These are phyloP conservation scores for Metschnikowia dekortorum DNA, from an alignment of 805 yeast species.

Conservation along the genomic window DNA sequence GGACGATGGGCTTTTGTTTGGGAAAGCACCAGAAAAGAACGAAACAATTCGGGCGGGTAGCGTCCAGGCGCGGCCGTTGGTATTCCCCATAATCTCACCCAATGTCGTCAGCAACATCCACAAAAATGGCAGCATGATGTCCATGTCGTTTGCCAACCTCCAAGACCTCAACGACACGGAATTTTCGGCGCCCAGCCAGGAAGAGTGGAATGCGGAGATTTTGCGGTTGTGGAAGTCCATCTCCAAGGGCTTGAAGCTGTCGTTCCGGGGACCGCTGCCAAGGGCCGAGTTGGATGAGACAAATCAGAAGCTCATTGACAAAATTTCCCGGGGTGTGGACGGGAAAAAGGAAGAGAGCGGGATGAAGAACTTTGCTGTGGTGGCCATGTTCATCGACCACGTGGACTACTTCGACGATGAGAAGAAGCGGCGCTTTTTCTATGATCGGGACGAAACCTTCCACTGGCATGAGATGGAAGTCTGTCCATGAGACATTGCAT, in stretches of 20 bases:
- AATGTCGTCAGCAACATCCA: constrained; percentile 18
- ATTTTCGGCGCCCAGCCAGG: constrained; percentile 44
- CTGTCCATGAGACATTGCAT: constrained; percentile 49
- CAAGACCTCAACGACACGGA: constrained; percentile 23
- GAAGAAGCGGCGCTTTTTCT: constrained; percentile 51
- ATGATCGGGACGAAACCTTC: constrained; percentile 52
- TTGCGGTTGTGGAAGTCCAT: constrained; percentile 58
- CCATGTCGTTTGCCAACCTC: constrained; percentile 27
- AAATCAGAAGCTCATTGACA: constrained; percentile 56
- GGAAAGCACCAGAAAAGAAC: neutral
- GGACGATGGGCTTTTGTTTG: constrained; percentile 14
- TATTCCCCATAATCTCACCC: constrained; percentile 28
- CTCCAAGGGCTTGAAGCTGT: constrained; percentile 55
- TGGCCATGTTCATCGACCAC: constrained; percentile 62
- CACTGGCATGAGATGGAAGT: constrained; percentile 72
- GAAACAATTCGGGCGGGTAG: neutral
- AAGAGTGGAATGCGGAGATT: constrained; percentile 68
- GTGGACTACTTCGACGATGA: constrained; percentile 67
- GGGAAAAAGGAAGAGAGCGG: constrained; percentile 65
- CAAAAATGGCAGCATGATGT: constrained; percentile 15
- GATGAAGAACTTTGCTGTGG: constrained; percentile 61
- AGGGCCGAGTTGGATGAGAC: constrained; percentile 54
- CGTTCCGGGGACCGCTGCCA: constrained; percentile 72
- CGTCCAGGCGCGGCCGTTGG: constrained; percentile 19
- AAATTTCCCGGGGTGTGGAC: constrained; percentile 77